A percentile compares a stretch with the other conserved stretches of the same genome.
Evolutionary conservation across 495 filamentous ascomycete species (phyloP).

Genomic region (Hypoxylon lienhwacheense): DNA sequence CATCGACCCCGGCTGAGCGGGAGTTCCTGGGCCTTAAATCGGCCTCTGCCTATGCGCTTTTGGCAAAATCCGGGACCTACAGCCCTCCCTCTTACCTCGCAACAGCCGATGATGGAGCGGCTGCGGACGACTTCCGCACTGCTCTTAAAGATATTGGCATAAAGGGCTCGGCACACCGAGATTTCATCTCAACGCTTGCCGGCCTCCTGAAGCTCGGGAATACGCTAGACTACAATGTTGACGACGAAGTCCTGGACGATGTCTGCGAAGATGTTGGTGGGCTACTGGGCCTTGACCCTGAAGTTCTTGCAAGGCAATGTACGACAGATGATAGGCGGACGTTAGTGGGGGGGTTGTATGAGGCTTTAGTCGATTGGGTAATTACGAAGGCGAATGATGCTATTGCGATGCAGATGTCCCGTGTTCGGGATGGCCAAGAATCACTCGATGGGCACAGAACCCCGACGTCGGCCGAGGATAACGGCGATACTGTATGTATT

Average conservation of each 20-base stretch:
- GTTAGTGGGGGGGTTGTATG: conserved; percentile 84
- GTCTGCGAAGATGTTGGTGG: conserved; percentile 89
- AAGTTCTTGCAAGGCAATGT: conserved; percentile 75
- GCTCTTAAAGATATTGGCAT: conserved; percentile 88
- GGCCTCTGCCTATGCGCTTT: conserved; percentile 73
- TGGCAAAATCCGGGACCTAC: conserved; percentile 83
- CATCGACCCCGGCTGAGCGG: conserved; percentile 85
- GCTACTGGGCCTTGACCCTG: conserved; percentile 82
- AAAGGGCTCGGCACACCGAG: conserved; percentile 77
- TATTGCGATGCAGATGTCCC: conserved; percentile 72
- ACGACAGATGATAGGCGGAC: conserved; percentile 80
- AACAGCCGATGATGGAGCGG: conserved; percentile 88
- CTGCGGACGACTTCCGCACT: conserved; percentile 87
- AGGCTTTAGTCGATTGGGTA: conserved; percentile 94
- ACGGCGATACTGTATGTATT: conserved; percentile 82
- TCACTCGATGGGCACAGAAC: conserved; percentile 63
- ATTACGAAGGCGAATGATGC: conserved; percentile 87
- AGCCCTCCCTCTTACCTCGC: conserved; percentile 86
- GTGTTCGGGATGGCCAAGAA: conserved; percentile 61
- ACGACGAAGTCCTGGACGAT: conserved; percentile 81
- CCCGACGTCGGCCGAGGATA: conserved; percentile 65
- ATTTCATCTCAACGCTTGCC: conserved; percentile 79
- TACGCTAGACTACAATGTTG: conserved; percentile 79
- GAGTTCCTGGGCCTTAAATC: conserved; percentile 86
- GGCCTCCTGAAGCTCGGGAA: conserved; percentile 91